Evolutionary conservation across 306 rosid species (phyloP).

Genomic region (Quercus aquifolioides): DNA sequence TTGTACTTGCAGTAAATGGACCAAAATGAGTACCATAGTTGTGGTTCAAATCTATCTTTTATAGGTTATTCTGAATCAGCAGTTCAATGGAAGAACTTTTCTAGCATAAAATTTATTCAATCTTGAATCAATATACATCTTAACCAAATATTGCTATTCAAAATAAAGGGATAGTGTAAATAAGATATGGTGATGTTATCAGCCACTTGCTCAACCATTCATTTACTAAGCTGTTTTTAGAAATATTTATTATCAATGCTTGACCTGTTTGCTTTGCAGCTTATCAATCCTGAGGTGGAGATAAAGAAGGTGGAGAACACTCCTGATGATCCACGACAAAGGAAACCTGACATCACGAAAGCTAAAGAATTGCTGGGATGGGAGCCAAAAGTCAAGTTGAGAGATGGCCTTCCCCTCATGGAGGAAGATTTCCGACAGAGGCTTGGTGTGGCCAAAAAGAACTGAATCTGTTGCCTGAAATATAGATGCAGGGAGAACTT

Average conservation of each 20-base stretch:
- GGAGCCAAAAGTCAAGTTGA: conserved; percentile 63
- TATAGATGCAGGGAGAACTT: background rate
- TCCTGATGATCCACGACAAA: conserved; percentile 83
- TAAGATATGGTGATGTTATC: no score
- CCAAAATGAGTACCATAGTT: no score
- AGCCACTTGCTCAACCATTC: no score
- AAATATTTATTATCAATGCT: background rate
- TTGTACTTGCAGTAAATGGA: no score
- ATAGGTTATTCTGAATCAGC: no score
- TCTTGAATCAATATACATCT: no score
- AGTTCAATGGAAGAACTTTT: no score
- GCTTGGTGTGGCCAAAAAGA: conserved; percentile 48
- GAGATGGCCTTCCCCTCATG: conserved; percentile 81
- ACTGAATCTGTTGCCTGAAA: conserved; percentile 16
- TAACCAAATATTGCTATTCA: no score
- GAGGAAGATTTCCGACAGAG: conserved; percentile 78
- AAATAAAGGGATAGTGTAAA: no score
- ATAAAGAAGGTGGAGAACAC: conserved; percentile 76
- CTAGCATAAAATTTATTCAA: no score
- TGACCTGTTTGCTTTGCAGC: conserved; percentile 40
- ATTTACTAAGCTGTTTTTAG: background rate
- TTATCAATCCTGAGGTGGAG: conserved; percentile 64
- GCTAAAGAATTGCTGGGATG: conserved; percentile 69
- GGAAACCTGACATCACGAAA: conserved; percentile 77
- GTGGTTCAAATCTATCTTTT: no score